Conservation (phyloP, 768 basidiomycete genomes). For the Cubamyces sp. region DNA sequence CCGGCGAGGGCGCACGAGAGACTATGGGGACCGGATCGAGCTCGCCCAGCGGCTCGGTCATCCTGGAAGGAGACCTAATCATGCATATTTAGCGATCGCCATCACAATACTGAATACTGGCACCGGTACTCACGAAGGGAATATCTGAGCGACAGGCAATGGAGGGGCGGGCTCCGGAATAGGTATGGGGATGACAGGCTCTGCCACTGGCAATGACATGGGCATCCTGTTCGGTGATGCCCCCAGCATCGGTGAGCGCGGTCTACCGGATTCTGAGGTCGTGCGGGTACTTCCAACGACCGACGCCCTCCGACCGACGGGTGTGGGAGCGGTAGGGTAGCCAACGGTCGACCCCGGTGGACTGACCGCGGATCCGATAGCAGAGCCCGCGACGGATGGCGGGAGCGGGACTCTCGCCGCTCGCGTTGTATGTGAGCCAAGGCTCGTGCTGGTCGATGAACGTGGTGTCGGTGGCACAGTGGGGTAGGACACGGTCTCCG, state of each 20-base stretch:
- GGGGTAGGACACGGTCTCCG: conserved; percentile 31
- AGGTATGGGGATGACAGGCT: conserved; percentile 21
- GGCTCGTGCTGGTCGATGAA: conserved; percentile 20
- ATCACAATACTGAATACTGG: neutral
- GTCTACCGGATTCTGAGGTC: conserved; percentile 12
- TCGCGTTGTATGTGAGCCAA: conserved; percentile 18
- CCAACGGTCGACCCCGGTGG: conserved; percentile 19
- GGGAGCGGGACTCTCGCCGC: conserved; percentile 31
- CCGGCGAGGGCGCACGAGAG: conserved; percentile 18
- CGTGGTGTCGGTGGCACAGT: conserved; percentile 20
- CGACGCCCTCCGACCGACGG: conserved; percentile 11
- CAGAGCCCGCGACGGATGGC: conserved; percentile 20
- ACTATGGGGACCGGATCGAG: conserved; percentile 9
- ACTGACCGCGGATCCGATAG: conserved; percentile 14
- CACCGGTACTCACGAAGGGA: conserved; percentile 14
- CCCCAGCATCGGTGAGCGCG: conserved; percentile 26
- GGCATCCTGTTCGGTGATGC: conserved; percentile 11
- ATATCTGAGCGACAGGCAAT: conserved; percentile 13
- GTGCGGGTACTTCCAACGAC: conserved; percentile 14
- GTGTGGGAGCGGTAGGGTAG: conserved; percentile 17
- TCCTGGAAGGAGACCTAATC: conserved; percentile 11
- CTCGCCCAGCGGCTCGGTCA: conserved; percentile 6
- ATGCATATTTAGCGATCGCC: neutral
- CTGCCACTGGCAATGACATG: conserved; percentile 1
- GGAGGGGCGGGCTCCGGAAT: conserved; percentile 19